Evolutionary conservation across 257 asterid genomes (phyloP).

Genomic region (Rhazya stricta): DNA sequence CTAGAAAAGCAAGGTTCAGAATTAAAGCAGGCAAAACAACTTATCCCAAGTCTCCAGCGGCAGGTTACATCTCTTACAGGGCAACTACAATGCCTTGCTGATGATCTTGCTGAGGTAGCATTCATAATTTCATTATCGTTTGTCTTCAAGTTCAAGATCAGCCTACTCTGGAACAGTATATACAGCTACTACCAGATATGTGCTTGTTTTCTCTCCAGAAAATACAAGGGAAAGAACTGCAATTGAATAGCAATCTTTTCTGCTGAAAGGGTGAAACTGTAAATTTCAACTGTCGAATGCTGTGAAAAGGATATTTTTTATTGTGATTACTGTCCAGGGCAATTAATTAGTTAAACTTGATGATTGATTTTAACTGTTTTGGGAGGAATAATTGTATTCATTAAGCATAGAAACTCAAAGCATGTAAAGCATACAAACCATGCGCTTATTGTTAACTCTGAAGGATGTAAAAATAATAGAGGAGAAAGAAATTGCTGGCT

Average conservation of each 20-base stretch:
- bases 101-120: conserved; percentile 84
- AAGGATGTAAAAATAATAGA: not conserved
- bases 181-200: not conserved
- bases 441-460: not conserved
- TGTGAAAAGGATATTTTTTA: not conserved
- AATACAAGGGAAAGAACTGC: not conserved
- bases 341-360: not conserved
- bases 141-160: not conserved
- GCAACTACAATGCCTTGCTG: conserved; percentile 75
- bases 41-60: conserved; percentile 78
- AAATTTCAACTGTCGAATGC: not conserved
- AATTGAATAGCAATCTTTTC: not conserved
- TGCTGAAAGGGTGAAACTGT: not conserved
- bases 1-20: conserved; percentile 73
- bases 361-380: not conserved
- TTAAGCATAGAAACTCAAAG: not conserved
- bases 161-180: not conserved
- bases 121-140: not conserved
- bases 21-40: conserved; percentile 77
- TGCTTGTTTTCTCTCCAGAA: not conserved
- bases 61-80: conserved; percentile 95
- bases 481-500: not conserved
- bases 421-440: not conserved
- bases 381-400: not conserved
- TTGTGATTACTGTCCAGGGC: not conserved